Conservation (phyloP, 345 rosid species). For the Aquilaria yunnanensis region DNA sequence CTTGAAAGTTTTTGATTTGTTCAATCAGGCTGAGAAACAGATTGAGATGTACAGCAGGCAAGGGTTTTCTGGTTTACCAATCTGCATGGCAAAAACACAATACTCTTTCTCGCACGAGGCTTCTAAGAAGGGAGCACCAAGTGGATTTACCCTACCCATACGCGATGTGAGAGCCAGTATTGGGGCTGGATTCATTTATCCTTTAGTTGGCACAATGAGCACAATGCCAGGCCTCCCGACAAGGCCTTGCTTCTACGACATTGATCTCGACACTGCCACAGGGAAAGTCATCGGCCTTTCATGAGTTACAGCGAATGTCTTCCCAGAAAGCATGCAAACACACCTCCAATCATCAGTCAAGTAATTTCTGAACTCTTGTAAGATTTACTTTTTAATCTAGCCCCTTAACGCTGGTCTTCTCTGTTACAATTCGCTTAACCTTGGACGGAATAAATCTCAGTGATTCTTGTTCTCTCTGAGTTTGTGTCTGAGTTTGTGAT, state of each 20-base stretch:
- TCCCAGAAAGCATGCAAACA: background rate
- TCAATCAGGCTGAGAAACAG: slow-evolving; percentile 89
- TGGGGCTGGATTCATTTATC: slow-evolving; percentile 96
- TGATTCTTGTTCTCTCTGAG: no score
- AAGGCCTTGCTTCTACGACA: slow-evolving; percentile 94
- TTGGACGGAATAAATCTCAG: no score
- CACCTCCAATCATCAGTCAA: no score
- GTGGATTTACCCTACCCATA: slow-evolving; percentile 74
- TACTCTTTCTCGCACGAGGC: slow-evolving; percentile 90
- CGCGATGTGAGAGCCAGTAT: slow-evolving; percentile 96
- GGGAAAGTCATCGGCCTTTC: slow-evolving; percentile 93
- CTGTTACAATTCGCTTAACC: no score
- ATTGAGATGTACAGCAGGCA: slow-evolving; percentile 88
- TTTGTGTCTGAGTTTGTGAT: no score
- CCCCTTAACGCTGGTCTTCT: no score
- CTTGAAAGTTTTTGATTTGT: background rate
- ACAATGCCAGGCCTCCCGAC: slow-evolving; percentile 99
- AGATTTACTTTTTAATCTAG: no score
- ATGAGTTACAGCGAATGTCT: slow-evolving; percentile 17
- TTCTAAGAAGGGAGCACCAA: slow-evolving; percentile 80
- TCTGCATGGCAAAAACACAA: slow-evolving; percentile 98
- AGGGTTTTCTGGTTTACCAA: slow-evolving; percentile 89
- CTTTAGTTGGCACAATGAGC: slow-evolving; percentile 93
- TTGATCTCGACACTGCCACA: slow-evolving; percentile 70
- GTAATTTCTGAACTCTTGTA: no score